Evolutionary conservation across 78 protist species (phyloP).

Genomic region (Dictyostelium intermedium): DNA sequence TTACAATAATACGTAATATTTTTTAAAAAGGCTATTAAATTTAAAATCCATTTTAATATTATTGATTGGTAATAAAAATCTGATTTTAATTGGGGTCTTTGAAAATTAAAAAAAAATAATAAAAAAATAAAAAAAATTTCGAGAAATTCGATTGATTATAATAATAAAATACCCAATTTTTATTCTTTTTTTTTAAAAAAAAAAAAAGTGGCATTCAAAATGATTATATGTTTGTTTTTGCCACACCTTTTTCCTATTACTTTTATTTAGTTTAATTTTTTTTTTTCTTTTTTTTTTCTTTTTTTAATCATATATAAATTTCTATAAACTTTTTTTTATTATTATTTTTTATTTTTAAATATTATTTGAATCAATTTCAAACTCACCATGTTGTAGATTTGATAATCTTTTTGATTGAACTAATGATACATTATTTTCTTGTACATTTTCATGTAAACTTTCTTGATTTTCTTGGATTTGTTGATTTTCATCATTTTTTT

Average conservation of each 20-base stretch:
- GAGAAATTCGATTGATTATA: no score
- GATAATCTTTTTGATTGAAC: background rate
- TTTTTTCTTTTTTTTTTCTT: no score
- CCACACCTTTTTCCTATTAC: background rate
- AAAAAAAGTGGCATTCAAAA: no score
- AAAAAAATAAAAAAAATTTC: no score
- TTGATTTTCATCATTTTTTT: background rate
- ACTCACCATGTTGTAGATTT: background rate
- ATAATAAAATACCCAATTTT: no score
- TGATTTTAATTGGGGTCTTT: no score
- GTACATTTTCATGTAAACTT: no score
- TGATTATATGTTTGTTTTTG: background rate
- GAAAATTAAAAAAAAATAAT: no score
- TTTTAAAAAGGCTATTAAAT: background rate
- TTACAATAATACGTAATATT: background rate
- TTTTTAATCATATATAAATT: background rate
- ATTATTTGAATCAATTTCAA: background rate
- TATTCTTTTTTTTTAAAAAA: no score
- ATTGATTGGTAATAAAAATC: background rate
- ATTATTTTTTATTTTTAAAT: background rate
- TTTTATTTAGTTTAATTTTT: background rate
- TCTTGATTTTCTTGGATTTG: background rate
- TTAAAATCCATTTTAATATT: background rate
- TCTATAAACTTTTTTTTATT: background rate
- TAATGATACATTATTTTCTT: background rate